These are phyloP conservation scores for Syzygium malaccense DNA, from an alignment of 441 rosid species.

Conservation along the genomic window DNA sequence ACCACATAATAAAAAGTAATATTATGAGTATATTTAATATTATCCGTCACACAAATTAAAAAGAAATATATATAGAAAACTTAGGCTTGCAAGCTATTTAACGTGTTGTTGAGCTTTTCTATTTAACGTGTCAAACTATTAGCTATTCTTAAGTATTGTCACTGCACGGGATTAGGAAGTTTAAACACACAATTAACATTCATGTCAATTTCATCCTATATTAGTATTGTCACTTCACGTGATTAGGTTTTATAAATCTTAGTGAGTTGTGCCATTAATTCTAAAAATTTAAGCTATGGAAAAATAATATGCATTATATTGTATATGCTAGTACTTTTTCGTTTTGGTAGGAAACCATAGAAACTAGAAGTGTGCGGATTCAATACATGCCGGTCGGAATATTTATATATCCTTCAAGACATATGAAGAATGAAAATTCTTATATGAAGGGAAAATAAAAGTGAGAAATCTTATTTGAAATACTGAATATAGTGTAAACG, in stretches of 20 bases:
- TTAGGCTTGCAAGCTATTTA: not conserved
- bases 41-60: rapidly evolving
- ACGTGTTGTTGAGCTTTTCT: not conserved
- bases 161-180: not conserved
- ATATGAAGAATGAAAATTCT: too few relatives aligned
- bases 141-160: not conserved
- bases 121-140: not conserved
- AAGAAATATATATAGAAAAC: not conserved
- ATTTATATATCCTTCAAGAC: too few relatives aligned
- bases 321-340: too few relatives aligned
- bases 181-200: not conserved
- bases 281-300: not conserved
- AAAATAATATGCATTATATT: too few relatives aligned
- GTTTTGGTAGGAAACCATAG: too few relatives aligned
- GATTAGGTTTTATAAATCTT: not conserved
- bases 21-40: not conserved
- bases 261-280: not conserved
- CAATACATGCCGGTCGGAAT: too few relatives aligned
- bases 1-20: rapidly evolving
- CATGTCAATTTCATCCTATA: not conserved
- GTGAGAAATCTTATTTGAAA: too few relatives aligned
- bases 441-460: too few relatives aligned
- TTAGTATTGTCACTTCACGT: too few relatives aligned
- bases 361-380: too few relatives aligned
- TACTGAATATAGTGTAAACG: too few relatives aligned